These are phyloP conservation scores for Phytophthora pluvialis DNA, from an alignment of 352 stramenopile genomes.

Conservation along the genomic window DNA sequence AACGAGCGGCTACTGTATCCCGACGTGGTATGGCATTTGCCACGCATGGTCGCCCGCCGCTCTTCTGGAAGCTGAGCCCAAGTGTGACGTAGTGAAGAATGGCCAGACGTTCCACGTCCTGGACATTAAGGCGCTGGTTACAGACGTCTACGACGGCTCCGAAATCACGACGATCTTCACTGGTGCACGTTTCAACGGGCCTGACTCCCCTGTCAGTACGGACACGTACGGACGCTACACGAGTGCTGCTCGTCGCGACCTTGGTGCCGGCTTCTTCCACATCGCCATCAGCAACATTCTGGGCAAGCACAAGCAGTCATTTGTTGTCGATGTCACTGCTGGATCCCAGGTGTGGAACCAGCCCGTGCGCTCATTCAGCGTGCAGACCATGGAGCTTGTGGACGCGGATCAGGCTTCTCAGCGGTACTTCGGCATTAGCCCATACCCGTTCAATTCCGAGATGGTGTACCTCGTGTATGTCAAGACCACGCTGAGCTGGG, in stretches of 20 bases:
- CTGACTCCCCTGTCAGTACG: constrained; percentile 14
- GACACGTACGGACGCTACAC: constrained; percentile 58
- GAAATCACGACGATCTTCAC: constrained; percentile 46
- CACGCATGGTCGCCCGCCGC: constrained; percentile 52
- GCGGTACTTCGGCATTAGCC: constrained; percentile 39
- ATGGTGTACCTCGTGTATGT: constrained; percentile 52
- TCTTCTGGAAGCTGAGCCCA: constrained; percentile 45
- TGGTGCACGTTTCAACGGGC: constrained; percentile 47
- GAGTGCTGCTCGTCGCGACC: constrained; percentile 47
- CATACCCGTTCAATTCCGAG: constrained; percentile 57
- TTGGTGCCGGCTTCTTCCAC: constrained; percentile 60
- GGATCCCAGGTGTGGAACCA: constrained; percentile 63
- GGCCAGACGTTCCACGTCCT: constrained; percentile 49
- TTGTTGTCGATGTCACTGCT: constrained; percentile 53
- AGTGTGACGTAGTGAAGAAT: constrained; percentile 48
- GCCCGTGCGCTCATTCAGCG: constrained; percentile 51
- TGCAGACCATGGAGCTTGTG: constrained; percentile 41
- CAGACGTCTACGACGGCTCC: constrained; percentile 47
- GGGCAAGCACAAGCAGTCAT: constrained; percentile 46
- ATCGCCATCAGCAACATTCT: constrained; percentile 57
- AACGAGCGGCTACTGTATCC: constrained; percentile 46
- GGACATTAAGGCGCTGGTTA: constrained; percentile 57
- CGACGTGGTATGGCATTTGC: constrained; percentile 54
- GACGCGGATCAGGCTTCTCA: constrained; percentile 29
- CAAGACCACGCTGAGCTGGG: constrained; percentile 51